Evolutionary conservation across 192 early-diverging fungal species (phyloP), one percentile per base, ranked within the genome.

Genomic region (Rhizoclosmatium sp.): DNA sequence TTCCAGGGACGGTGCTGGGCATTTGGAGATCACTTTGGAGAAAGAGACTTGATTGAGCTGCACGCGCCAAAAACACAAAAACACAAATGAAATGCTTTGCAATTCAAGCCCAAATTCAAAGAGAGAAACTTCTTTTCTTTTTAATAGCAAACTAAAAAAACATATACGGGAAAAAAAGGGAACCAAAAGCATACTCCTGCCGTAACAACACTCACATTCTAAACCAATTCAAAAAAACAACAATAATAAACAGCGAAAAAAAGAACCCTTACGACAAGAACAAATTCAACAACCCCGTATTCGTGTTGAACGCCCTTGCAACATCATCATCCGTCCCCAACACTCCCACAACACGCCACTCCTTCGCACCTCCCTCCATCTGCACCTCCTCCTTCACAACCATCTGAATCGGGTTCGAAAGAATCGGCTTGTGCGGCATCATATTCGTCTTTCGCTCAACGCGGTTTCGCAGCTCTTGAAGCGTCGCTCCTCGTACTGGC

Each of bases 281-380:
- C 67, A 69, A 44, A 45, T 69, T 69, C 67, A 69, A 48, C 4
- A 69, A 16, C 44, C 67, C 67, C 0, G 44, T 10, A 44, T 44
- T 7, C 12, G 67, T 16, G 82, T 96, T 96, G 86, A 99, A 96
- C 4, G 95, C 96, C 91, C 97, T 85, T 59, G 89, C 91, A 44
- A 99, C 93, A 79, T 99, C 97, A 65, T 95, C 95, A 81, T 97
- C 92, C 21, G 91, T 92, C 74, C 93, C 92, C 59, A 99, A 91
- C 49, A 90, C 91, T 23, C 97, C 92, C 80, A 92, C 90, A 78
- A 98, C 96, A 54, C 94, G 12, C 47, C 51, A 56, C 40, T 71
- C 70, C 19, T 31, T 58, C n/a, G 19, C 51, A 23, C 5, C n/a
- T 40, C 40, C 61, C 21, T 7, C 5, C 10, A 64, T 93, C 5